Base-by-base conservation (phyloP, 2,329 filamentous ascomycete genomes). In the Pezicula rhizophila region DNA sequence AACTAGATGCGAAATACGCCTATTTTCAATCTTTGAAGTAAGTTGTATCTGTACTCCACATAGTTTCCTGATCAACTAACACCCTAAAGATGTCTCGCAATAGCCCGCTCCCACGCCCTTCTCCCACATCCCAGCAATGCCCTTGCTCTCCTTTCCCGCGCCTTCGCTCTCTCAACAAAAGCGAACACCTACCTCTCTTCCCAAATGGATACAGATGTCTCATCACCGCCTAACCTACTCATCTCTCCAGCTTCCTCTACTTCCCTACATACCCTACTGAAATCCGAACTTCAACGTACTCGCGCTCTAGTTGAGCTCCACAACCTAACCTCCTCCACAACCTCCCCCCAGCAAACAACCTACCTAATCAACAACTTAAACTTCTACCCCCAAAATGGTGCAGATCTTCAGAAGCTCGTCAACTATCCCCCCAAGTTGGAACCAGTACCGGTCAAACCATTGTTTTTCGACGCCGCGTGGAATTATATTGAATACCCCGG, bases 391-490 rank as follows among this genome's bases (percentile, higher is more conserved):
- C 8, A 48, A 4, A 79, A 78, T 23, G 81, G 79, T 28, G 79
- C 89, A 8, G 83, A 96, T 64, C 74, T 96, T 23, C 75, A 75
- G 38, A 92, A 92, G 57, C 72, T 99, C 23, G 91, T 97, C 42
- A 79, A 83, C 4, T 96, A 91, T 66, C 93, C 93, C 11, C 91
- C 92, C 1, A 87, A 83, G 63, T 72, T 96, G 57, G 82, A 88
- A 53, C 78, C 86, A 1, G 82, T 97, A 35, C 90, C 93, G 0
- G 85, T 96, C 46, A 99, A 99, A 73, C 93, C 93, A 25, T 76
- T 97, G 31, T 97, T 97, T 75, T 80, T 97, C 51, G 93, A 99
- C 64, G 85, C 96, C 7, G 93, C 93, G 8, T 99, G 89, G 87
- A 97, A 97, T 66, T 97, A 96, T 65, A 91, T 99, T 53, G 82